These are phyloP conservation scores for Hemisphaericaspora nanyangensis DNA, from an alignment of 805 yeast genomes.

Conservation along the genomic window DNA sequence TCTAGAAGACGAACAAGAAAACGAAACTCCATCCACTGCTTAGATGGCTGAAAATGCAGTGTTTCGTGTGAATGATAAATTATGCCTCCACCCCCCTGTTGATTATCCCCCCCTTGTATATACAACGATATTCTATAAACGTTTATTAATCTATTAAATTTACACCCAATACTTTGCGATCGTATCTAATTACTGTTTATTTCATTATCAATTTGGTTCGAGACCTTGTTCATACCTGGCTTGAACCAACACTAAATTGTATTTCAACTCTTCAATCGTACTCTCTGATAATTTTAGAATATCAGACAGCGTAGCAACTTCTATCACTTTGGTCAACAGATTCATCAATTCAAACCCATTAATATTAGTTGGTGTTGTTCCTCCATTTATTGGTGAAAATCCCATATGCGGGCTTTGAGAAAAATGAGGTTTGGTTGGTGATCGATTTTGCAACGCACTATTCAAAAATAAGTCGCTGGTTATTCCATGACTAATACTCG, in stretches of 20 bases:
- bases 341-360: conserved; percentile 10
- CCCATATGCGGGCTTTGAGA: background rate
- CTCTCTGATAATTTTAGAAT: conserved; percentile 16
- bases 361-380: conserved; percentile 1
- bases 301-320: conserved; percentile 14
- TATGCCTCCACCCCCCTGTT: too few relatives aligned
- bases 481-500: background rate
- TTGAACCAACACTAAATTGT: conserved; percentile 17
- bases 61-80: too few relatives aligned
- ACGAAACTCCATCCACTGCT: background rate
- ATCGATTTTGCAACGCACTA: background rate
- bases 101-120: too few relatives aligned
- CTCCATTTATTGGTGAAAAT: background rate
- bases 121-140: too few relatives aligned
- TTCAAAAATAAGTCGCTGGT: background rate
- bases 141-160: too few relatives aligned
- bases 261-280: conserved; percentile 25
- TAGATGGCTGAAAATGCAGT: too few relatives aligned
- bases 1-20: conserved; percentile 33
- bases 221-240: background rate
- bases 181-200: too few relatives aligned
- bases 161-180: too few relatives aligned
- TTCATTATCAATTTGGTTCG: too few relatives aligned
- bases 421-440: background rate
- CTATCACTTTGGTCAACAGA: conserved; percentile 15